Conservation (phyloP, 495 filamentous ascomycete species). For the Penicillium coffeae region DNA sequence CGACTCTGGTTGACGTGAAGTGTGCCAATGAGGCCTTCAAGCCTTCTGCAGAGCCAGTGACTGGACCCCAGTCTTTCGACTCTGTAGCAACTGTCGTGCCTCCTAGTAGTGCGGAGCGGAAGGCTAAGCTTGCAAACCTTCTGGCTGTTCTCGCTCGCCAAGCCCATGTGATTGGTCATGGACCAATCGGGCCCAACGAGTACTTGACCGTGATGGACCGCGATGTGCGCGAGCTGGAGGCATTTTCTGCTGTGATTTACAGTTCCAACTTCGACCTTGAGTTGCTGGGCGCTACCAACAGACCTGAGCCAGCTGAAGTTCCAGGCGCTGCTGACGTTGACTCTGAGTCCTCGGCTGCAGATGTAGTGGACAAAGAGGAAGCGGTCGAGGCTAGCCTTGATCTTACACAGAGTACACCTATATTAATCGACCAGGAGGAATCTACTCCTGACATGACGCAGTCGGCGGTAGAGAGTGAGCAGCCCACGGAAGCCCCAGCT, state of each 20-base stretch:
- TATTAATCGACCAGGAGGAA: slow-evolving; percentile 11
- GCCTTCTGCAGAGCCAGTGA: slow-evolving; percentile 41
- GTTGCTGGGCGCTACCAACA: slow-evolving; percentile 31
- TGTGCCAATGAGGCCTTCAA: slow-evolving; percentile 76
- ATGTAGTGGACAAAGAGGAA: slow-evolving; percentile 21
- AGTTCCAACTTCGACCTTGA: slow-evolving; percentile 84
- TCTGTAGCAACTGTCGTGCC: slow-evolving; percentile 41
- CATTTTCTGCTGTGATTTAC: slow-evolving; percentile 91
- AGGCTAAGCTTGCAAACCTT: slow-evolving; percentile 83
- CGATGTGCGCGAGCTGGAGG: slow-evolving; percentile 77
- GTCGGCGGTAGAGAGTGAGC: background rate
- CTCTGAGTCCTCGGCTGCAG: slow-evolving; percentile 22
- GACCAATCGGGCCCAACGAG: slow-evolving; percentile 66
- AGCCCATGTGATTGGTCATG: slow-evolving; percentile 83
- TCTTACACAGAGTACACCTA: slow-evolving; percentile 8
- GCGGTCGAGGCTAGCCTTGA: slow-evolving; percentile 1
- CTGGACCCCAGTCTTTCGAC: slow-evolving; percentile 39
- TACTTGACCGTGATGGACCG: slow-evolving; percentile 81
- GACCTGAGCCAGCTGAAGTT: slow-evolving; percentile 6
- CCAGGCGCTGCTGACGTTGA: slow-evolving; percentile 11
- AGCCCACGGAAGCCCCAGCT: background rate
- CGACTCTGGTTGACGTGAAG: slow-evolving; percentile 72
- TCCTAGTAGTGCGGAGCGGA: slow-evolving; percentile 31
- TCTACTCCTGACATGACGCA: background rate
- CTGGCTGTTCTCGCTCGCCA: slow-evolving; percentile 82